Percentiles rank a stretch among this genome's conserved stretches.
phyloP scores from a whole-genome alignment of 2,329 filamentous ascomycete species.

The Pyrenophora graminea region DNA sequence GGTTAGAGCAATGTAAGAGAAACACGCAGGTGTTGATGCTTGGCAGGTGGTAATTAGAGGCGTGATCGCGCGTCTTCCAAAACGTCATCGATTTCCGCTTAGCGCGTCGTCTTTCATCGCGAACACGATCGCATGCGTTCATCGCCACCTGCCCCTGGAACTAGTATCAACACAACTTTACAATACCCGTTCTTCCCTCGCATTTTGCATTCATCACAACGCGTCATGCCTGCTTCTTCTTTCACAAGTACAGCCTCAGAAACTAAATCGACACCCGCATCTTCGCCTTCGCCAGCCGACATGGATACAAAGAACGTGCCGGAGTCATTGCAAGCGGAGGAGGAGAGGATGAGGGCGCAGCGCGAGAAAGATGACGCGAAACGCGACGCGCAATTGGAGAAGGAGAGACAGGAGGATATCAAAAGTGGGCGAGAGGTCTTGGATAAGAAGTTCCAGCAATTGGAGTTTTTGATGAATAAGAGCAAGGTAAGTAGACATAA shows the following conservation, averaged over 20 bases:
- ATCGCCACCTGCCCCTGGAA: constrained; percentile 17
- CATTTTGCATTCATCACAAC: not conserved
- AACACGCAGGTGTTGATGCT: not conserved
- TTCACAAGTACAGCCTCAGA: constrained; percentile 24
- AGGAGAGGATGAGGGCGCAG: constrained; percentile 50
- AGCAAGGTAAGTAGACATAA: constrained; percentile 46
- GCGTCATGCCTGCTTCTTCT: constrained; percentile 33
- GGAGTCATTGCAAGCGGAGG: constrained; percentile 51
- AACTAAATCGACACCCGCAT: constrained; percentile 39
- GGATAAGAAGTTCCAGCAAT: constrained; percentile 57
- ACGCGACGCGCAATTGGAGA: constrained; percentile 50
- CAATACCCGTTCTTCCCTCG: not conserved
- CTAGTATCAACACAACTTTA: not conserved
- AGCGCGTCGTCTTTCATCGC: constrained; percentile 30
- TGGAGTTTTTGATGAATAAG: constrained; percentile 58
- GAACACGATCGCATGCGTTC: constrained; percentile 11
- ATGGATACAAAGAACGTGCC: constrained; percentile 41
- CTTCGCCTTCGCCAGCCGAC: constrained; percentile 37
- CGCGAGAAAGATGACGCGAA: constrained; percentile 52
- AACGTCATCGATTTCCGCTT: constrained; percentile 28
- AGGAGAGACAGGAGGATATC: constrained; percentile 53
- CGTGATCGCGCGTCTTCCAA: constrained; percentile 37
- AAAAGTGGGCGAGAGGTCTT: constrained; percentile 52
- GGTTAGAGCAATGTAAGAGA: too few relatives aligned
- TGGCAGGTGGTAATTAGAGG: constrained; percentile 16